Base-by-base conservation (phyloP, 2,329 filamentous ascomycete genomes). In the Trichoderma sp. region DNA sequence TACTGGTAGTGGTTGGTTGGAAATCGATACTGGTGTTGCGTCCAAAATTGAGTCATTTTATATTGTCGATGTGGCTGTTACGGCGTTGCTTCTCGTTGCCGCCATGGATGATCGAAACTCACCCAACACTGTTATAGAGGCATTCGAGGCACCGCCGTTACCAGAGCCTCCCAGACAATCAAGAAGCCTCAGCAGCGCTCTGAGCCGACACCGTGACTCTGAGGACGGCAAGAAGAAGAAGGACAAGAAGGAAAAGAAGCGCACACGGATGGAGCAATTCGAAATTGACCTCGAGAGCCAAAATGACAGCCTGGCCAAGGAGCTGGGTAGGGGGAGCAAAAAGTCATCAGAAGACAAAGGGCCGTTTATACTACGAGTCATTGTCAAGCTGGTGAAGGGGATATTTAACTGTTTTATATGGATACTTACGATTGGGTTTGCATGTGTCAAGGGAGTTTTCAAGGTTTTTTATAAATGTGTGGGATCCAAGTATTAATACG, bases 221-320 rank as follows among this genome's bases (percentile, higher is more conserved):
- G 80, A 80, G 69, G 72, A 71, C 2, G 64, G 62, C 9, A 86
- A 89, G 80, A 82, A 81, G 41, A 87, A 85, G 78, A 86, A 89
- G 79, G 88, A 91, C 78, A 87, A 89, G 79, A 76, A 76, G 27
- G 38, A 82, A 41, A 80, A 81, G 75, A 80, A 79, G 78, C 81
- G 82, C 73, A 81, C 81, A 45, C 86, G 85, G 77, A 86, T 89
- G 80, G 89, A 91, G 78, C 87, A 89, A 78, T 89, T 92, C 75
- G 91, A 85, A 81, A 83, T 92, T 50, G 91, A 93, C 78, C 81
- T 93, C 6, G 91, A 92, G 83, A 92, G 90, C 80, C 91, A 92
- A 82, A 84, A 85, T 71, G 88, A 86, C 77, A 88, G 85, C 77
- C 76, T 83, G 31, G 80, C 80, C 56, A 85, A 83, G 77, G 67